A percentile compares a stretch with the other conserved stretches of the same genome.
Evolutionary conservation across 2,329 filamentous ascomycete genomes (phyloP).

Genomic region (Monilinia laxa): DNA sequence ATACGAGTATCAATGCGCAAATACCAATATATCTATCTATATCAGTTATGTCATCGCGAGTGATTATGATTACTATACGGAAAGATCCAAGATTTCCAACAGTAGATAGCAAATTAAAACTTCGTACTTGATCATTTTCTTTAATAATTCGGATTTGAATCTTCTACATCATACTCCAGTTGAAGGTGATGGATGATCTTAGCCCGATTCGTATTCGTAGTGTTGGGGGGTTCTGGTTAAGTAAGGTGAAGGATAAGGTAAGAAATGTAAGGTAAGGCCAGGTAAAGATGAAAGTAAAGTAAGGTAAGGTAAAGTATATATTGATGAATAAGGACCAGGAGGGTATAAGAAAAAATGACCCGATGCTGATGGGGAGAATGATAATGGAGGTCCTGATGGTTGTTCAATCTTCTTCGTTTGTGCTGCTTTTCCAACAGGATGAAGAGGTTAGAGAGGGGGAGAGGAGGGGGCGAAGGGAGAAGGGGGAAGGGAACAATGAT

Average conservation of each 20-base stretch:
- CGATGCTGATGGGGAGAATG: neutral
- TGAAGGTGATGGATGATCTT: neutral
- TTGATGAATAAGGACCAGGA: constrained; percentile 8
- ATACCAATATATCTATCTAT: too few relatives aligned
- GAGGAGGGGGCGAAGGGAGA: too few relatives aligned
- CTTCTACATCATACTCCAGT: neutral
- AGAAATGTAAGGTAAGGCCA: neutral
- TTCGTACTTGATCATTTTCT: neutral
- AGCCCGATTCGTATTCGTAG: neutral
- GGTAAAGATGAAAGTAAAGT: neutral
- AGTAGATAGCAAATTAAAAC: neutral
- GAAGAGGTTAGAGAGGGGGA: neutral
- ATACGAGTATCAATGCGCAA: too few relatives aligned
- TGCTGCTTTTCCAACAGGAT: too few relatives aligned
- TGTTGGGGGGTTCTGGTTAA: neutral
- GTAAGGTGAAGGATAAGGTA: neutral
- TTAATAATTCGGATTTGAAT: neutral
- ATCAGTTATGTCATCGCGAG: neutral
- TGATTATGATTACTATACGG: neutral
- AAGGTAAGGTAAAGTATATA: neutral
- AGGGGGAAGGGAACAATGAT: too few relatives aligned
- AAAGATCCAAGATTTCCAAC: neutral
- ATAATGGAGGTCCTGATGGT: too few relatives aligned
- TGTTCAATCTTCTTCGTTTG: neutral
- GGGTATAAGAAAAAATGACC: constrained; percentile 6